Conservation (phyloP, 2,329 filamentous ascomycete species). For the Nothophoma quercina region DNA sequence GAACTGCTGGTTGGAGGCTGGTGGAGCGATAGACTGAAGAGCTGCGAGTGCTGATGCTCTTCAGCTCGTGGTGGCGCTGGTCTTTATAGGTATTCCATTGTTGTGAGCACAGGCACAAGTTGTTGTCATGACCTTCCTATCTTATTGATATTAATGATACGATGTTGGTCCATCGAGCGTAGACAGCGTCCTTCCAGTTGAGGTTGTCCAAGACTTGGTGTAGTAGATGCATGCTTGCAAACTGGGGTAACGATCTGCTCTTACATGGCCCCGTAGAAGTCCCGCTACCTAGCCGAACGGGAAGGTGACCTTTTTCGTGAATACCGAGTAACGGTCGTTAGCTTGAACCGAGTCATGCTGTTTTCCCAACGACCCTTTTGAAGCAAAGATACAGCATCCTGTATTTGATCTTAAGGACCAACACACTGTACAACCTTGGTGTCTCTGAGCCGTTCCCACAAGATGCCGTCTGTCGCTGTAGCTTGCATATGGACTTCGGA, state of each 20-base stretch:
- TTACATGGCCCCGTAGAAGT: neutral
- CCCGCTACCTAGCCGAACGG: constrained; percentile 3
- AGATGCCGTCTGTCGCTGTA: too few relatives aligned
- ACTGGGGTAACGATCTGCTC: constrained; percentile 1
- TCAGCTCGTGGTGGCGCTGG: neutral
- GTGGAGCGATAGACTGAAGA: neutral
- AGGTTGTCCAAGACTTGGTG: constrained; percentile 1
- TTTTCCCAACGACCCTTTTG: too few relatives aligned
- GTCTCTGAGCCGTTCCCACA: too few relatives aligned
- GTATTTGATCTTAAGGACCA: too few relatives aligned
- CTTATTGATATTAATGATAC: constrained; percentile 1
- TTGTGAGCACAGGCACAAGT: neutral
- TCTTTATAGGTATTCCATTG: neutral
- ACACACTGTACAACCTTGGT: too few relatives aligned
- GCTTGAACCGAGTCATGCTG: neutral
- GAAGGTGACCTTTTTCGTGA: constrained; percentile 7
- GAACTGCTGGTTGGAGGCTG: neutral
- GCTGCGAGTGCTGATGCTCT: neutral
- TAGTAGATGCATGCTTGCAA: neutral
- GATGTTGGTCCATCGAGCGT: neutral
- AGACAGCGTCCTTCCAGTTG: neutral
- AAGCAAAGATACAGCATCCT: too few relatives aligned
- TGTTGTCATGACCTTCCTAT: neutral
- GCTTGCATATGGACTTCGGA: too few relatives aligned
- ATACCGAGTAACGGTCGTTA: too few relatives aligned